These are phyloP conservation scores for Xylariomycetidae sp. DNA, from an alignment of 2,329 filamentous ascomycete genomes.

Conservation along the genomic window DNA sequence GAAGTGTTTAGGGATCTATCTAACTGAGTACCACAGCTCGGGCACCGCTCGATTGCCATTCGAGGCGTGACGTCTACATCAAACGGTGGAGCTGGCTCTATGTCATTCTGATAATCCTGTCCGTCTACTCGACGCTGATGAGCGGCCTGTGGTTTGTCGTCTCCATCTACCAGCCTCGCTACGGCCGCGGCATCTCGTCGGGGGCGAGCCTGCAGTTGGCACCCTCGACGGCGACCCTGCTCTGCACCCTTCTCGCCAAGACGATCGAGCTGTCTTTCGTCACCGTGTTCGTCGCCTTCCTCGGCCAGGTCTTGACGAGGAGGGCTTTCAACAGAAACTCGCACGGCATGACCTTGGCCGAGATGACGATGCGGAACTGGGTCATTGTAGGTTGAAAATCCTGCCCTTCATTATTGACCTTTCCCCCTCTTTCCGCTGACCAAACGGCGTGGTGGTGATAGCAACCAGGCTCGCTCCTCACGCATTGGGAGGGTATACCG, in stretches of 20 bases:
- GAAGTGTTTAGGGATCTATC: no score
- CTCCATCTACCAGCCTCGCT: slow-evolving; percentile 58
- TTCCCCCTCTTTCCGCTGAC: no score
- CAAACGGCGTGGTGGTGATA: no score
- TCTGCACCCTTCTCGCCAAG: slow-evolving; percentile 69
- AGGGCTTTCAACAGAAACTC: slow-evolving; percentile 58
- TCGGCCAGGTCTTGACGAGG: slow-evolving; percentile 71
- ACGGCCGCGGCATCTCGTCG: slow-evolving; percentile 51
- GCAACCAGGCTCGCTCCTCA: slow-evolving; percentile 68
- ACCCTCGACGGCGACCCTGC: slow-evolving; percentile 60
- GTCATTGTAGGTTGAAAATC: slow-evolving; percentile 45
- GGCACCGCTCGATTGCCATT: slow-evolving; percentile 22
- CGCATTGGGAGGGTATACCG: slow-evolving; percentile 60
- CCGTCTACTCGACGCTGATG: slow-evolving; percentile 59
- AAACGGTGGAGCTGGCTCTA: slow-evolving; percentile 42
- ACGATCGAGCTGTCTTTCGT: slow-evolving; percentile 75
- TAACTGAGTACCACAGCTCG: slow-evolving; percentile 12
- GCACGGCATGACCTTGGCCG: slow-evolving; percentile 66
- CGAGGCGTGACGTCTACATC: slow-evolving; percentile 24
- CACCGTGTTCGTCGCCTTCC: slow-evolving; percentile 68
- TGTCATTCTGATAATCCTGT: slow-evolving; percentile 41
- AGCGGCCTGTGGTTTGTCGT: slow-evolving; percentile 64
- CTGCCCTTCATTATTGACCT: no score
- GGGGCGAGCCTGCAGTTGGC: slow-evolving; percentile 44
- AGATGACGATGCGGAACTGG: slow-evolving; percentile 76